Evolutionary conservation across 2,329 filamentous ascomycete genomes (phyloP).

Genomic region (Rutstroemia sp.): DNA sequence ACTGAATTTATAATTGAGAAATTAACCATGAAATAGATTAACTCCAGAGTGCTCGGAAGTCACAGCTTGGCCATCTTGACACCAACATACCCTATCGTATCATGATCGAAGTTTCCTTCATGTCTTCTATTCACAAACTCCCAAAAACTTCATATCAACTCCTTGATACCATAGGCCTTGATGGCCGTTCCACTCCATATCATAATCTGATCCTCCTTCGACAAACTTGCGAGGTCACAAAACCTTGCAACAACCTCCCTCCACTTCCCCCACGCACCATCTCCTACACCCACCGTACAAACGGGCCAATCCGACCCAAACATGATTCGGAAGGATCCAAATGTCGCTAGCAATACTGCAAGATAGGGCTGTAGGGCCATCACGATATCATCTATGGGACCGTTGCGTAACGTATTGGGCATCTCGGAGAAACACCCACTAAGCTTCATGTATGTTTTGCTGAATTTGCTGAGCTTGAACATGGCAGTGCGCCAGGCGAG

Average conservation of each 20-base stretch:
- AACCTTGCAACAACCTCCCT: conserved; percentile 59
- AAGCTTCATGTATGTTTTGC: conserved; percentile 81
- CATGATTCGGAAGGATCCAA: conserved; percentile 69
- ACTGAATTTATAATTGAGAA: neutral
- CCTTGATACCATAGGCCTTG: conserved; percentile 56
- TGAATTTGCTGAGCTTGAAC: conserved; percentile 55
- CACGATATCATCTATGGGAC: conserved; percentile 50
- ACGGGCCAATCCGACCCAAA: conserved; percentile 94
- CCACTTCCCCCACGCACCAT: conserved; percentile 68
- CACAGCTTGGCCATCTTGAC: neutral
- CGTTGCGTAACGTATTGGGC: conserved; percentile 42
- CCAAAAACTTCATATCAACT: conserved; percentile 16
- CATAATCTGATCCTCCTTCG: conserved; percentile 52
- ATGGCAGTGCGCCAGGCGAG: conserved; percentile 64
- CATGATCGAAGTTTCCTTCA: too few species aligned
- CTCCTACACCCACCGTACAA: conserved; percentile 57
- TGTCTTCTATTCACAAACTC: neutral
- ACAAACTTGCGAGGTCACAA: conserved; percentile 55
- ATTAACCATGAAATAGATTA: neutral
- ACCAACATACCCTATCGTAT: too few species aligned
- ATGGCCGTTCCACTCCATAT: conserved; percentile 69
- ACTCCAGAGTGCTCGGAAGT: neutral
- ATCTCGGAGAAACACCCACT: conserved; percentile 81
- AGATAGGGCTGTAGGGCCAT: conserved; percentile 63
- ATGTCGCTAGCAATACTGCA: conserved; percentile 62